Evolutionary conservation across 2,329 filamentous ascomycete species (phyloP).

Genomic region (Colletotrichum orbiculare): DNA sequence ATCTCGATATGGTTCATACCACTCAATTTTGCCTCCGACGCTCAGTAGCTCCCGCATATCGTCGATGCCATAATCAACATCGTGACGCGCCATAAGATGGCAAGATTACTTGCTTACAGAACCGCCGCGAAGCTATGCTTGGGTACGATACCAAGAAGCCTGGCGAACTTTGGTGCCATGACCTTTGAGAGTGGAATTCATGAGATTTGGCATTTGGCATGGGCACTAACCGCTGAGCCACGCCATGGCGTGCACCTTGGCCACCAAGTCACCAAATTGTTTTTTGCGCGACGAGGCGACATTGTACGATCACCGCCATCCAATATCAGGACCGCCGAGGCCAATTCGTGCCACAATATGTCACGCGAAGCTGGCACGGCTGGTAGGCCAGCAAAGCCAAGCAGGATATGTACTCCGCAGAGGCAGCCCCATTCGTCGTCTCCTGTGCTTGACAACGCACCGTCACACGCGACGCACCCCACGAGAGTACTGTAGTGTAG

Average conservation of each 20-base stretch:
- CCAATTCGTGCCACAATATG: background rate
- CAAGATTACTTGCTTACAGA: slow-evolving; percentile 3
- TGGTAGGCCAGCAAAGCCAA: slow-evolving; percentile 7
- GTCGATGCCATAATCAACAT: slow-evolving; percentile 12
- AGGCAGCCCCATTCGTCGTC: slow-evolving; percentile 25
- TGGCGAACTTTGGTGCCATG: slow-evolving; percentile 22
- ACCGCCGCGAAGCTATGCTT: slow-evolving; percentile 12
- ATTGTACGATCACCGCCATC: background rate
- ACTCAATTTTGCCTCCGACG: slow-evolving; percentile 3
- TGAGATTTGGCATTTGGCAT: background rate
- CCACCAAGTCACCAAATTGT: slow-evolving; percentile 5
- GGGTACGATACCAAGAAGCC: slow-evolving; percentile 28
- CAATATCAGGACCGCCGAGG: slow-evolving; percentile 2
- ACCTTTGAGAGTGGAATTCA: slow-evolving; percentile 26
- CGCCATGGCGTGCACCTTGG: background rate
- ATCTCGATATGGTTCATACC: background rate
- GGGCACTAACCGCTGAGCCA: slow-evolving; percentile 13
- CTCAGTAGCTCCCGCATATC: slow-evolving; percentile 4
- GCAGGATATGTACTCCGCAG: slow-evolving; percentile 13
- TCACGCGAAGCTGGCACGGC: slow-evolving; percentile 4
- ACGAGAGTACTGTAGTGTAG: background rate
- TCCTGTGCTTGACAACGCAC: slow-evolving; percentile 34
- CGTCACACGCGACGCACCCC: slow-evolving; percentile 12
- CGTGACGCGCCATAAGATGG: slow-evolving; percentile 8
- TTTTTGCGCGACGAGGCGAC: no score